Percentiles rank a stretch among this genome's conserved stretches.
Evolutionary conservation across 768 basidiomycete species (phyloP).

Genomic region (Psilocybe cyanescens): DNA sequence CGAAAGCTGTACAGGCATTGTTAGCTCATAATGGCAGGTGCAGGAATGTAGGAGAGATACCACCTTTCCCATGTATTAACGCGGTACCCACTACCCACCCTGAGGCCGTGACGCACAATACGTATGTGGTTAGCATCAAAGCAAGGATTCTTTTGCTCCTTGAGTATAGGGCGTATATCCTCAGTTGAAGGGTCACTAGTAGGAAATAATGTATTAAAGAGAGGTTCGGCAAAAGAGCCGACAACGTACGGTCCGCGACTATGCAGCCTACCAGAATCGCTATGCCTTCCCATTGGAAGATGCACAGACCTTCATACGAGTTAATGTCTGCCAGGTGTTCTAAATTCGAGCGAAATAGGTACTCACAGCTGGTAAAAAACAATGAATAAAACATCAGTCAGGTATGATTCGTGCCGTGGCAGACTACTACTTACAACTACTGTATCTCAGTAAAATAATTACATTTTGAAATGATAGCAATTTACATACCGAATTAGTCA

Average conservation of each 20-base stretch:
- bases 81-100: not conserved
- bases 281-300: not conserved
- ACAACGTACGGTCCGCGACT: not conserved
- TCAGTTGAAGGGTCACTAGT: not conserved
- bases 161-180: conserved; percentile 1
- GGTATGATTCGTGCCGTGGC: too few species aligned
- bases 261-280: not conserved
- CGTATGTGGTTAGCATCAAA: too few species aligned
- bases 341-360: too few species aligned
- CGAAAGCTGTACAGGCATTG: not conserved
- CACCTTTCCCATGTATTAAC: not conserved
- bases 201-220: not conserved
- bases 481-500: not conserved
- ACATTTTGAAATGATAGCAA: too few species aligned
- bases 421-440: too few species aligned
- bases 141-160: too few species aligned
- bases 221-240: not conserved
- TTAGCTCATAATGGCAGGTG: not conserved
- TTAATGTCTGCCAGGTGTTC: too few species aligned
- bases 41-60: not conserved
- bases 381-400: not conserved
- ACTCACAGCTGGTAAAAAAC: not conserved
- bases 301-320: too few species aligned
- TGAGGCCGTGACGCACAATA: not conserved
- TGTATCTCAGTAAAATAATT: too few species aligned